phyloP scores from a whole-genome alignment of 2,329 filamentous ascomycete genomes.

The Penicillium sclerotiorum region DNA sequence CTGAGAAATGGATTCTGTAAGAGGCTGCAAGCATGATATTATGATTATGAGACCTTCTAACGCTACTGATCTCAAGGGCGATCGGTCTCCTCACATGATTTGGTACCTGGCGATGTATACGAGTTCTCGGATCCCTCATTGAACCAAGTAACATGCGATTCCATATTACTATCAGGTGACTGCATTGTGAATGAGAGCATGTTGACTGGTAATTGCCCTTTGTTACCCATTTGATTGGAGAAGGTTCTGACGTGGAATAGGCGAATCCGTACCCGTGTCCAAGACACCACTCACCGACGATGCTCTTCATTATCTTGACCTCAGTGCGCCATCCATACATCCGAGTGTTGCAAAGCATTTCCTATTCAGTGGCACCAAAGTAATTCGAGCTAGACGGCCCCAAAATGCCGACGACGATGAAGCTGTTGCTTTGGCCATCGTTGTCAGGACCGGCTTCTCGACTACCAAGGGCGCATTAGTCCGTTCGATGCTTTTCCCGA shows the following conservation, averaged over 20 bases:
- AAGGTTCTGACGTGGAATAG: slow-evolving; percentile 45
- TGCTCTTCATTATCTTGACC: slow-evolving; percentile 72
- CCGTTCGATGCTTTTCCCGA: slow-evolving; percentile 97
- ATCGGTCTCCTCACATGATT: slow-evolving; percentile 79
- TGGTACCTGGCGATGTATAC: slow-evolving; percentile 95
- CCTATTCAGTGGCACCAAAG: slow-evolving; percentile 92
- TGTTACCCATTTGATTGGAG: not conserved
- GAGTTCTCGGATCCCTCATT: slow-evolving; percentile 93
- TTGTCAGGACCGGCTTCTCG: slow-evolving; percentile 92
- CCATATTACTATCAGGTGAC: slow-evolving; percentile 85
- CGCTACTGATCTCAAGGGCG: slow-evolving; percentile 62
- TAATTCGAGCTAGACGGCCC: slow-evolving; percentile 84
- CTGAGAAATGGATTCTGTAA: slow-evolving; percentile 90
- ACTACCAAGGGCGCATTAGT: slow-evolving; percentile 96
- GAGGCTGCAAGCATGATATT: slow-evolving; percentile 29
- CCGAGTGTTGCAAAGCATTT: slow-evolving; percentile 85
- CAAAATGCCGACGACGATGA: slow-evolving; percentile 85
- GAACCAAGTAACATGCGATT: slow-evolving; percentile 87
- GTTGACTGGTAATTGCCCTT: slow-evolving; percentile 67
- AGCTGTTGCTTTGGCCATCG: slow-evolving; percentile 86
- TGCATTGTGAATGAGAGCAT: slow-evolving; percentile 99
- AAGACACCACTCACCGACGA: slow-evolving; percentile 84
- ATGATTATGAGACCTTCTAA: slow-evolving; percentile 3
- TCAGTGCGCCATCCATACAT: slow-evolving; percentile 79
- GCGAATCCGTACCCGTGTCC: slow-evolving; percentile 95